Conservation (phyloP, 768 basidiomycete genomes). For the Porphyrellus cyaneotinctus region DNA sequence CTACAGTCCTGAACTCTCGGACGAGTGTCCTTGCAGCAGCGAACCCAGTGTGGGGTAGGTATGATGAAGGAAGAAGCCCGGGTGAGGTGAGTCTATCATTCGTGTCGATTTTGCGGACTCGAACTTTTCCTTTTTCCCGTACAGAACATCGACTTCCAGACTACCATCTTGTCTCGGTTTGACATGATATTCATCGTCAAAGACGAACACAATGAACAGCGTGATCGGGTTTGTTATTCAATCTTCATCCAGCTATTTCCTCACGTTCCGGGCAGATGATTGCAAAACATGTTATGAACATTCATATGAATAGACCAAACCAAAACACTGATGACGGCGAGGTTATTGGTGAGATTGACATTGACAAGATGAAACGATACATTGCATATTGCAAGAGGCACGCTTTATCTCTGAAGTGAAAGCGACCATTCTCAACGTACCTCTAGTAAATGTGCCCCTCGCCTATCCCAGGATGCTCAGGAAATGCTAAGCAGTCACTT, state of each 20-base stretch:
- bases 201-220: conserved; percentile 93
- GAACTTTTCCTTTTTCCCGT: background rate
- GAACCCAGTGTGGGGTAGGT: conserved; percentile 96
- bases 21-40: conserved; percentile 96
- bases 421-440: background rate
- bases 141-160: conserved; percentile 94
- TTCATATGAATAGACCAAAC: conserved; percentile 93
- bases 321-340: conserved; percentile 56
- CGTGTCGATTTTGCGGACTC: background rate
- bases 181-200: conserved; percentile 99
- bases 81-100: conserved; percentile 61
- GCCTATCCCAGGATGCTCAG: conserved; percentile 88
- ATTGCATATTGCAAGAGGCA: conserved; percentile 95
- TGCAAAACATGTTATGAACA: conserved; percentile 96
- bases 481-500: conserved; percentile 97
- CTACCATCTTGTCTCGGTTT: conserved; percentile 95
- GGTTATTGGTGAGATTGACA: conserved; percentile 80
- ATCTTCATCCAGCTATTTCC: background rate
- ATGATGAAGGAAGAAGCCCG: conserved; percentile 94
- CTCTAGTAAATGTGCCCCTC: conserved; percentile 89
- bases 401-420: conserved; percentile 13
- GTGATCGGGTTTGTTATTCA: conserved; percentile 67
- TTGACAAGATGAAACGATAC: conserved; percentile 98
- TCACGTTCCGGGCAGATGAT: conserved; percentile 59
- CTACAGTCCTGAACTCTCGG: conserved; percentile 92